Evolutionary conservation across 2,329 filamentous ascomycete genomes (phyloP).

Genomic region (Colletotrichum noveboracense): DNA sequence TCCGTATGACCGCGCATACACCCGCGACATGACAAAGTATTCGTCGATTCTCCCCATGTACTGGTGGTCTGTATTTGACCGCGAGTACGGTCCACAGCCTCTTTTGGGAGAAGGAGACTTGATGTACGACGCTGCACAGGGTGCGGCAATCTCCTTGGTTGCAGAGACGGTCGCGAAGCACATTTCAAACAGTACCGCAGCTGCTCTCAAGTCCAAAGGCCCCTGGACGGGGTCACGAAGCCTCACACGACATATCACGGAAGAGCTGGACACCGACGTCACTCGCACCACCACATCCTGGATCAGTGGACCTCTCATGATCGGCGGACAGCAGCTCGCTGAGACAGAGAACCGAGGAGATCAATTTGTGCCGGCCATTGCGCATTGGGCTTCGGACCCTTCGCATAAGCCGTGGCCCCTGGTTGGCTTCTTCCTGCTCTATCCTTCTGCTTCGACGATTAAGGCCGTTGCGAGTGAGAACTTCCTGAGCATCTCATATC

Average conservation of each 20-base stretch:
- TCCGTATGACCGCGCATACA: slow-evolving; percentile 42
- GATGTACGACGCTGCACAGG: slow-evolving; percentile 45
- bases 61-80: slow-evolving; percentile 48
- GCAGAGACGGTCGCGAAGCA: slow-evolving; percentile 33
- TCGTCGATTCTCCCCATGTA: slow-evolving; percentile 44
- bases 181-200: slow-evolving; percentile 32
- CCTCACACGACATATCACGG: slow-evolving; percentile 39
- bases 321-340: slow-evolving; percentile 41
- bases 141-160: slow-evolving; percentile 42
- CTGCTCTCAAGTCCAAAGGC: slow-evolving; percentile 33
- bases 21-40: slow-evolving; percentile 42
- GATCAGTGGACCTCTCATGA: slow-evolving; percentile 47
- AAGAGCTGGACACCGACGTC: slow-evolving; percentile 34
- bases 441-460: slow-evolving; percentile 47
- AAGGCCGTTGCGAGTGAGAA: slow-evolving; percentile 39
- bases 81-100: slow-evolving; percentile 40
- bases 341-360: slow-evolving; percentile 41
- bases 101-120: slow-evolving; percentile 43
- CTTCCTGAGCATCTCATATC: slow-evolving; percentile 39
- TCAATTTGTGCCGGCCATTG: slow-evolving; percentile 49
- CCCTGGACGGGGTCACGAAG: slow-evolving; percentile 37
- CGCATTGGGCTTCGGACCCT: slow-evolving; percentile 49
- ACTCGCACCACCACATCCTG: slow-evolving; percentile 42
- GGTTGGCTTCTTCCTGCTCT: slow-evolving; percentile 43
- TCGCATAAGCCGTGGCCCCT: slow-evolving; percentile 42